Evolutionary conservation across 2,329 filamentous ascomycete genomes (phyloP), one percentile per base, ranked within the genome.

Genomic region (Hirsutella rhossiliensis): DNA sequence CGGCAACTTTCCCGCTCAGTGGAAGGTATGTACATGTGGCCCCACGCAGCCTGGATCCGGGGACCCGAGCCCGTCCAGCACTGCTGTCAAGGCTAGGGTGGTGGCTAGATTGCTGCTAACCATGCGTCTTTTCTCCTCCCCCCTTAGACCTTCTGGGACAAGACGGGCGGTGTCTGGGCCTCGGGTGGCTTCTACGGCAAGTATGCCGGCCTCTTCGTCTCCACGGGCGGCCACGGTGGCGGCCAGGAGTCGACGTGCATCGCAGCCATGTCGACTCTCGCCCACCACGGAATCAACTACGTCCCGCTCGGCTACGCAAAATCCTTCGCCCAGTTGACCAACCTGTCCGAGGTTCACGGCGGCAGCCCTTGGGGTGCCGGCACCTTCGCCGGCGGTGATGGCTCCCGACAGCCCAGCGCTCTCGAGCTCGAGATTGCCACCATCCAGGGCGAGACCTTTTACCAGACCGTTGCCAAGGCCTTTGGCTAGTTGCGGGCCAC

Each of bases 1-100:
- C 71, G 92, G 92, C 57, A 97, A 94, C 79, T 95, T 95, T 76
- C 89, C 90, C 41, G 86, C 83, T 17, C 92, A 98, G 71, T 96
- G 85, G 85, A 96, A 92, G 75, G 66, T 65, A 52, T 43, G 55
- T 45, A 27, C 12, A 13, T 13, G 31, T 5, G 3, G 5, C 31
- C 12, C 30, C 31, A 11, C 31, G n/a, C 31, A 32, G n/a, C 12
- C n/a, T n/a, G 5, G 6, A 11, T 32, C 11, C 13, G 7, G n/a
- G 12, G 31, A 12, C 7, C n/a, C 31, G 12, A 13, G 31, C 23
- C 23, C 23, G 23, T 9, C 5, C 23, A 27, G 2, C 23, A 7
- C 7, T 32, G 12, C 31, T 32, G 31, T 12, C 31, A n/a, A n/a
- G 12, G 6, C 12, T 32, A 5, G 31, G 7, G 12, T 13, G 6